Evolutionary conservation across 768 basidiomycete species (phyloP), one percentile per base, ranked within the genome.

Genomic region (Hypholoma fasciculare): DNA sequence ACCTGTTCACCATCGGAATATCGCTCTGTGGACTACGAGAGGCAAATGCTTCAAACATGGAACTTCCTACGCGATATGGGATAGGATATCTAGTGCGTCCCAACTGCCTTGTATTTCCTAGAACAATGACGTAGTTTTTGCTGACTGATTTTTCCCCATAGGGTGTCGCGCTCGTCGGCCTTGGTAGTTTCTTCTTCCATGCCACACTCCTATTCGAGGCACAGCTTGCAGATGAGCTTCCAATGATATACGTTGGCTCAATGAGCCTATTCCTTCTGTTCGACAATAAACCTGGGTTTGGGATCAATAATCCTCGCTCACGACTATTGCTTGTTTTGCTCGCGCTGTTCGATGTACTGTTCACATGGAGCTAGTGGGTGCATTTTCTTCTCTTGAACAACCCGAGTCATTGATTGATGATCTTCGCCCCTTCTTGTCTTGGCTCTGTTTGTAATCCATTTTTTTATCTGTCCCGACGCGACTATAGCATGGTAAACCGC

Each of bases 191-290:
- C 65, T 82, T 85, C 48, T 94, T 94, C 68, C 91, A 94, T 62
- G 87, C 88, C 11, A 91, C 88, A 1, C 75, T 94, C 30, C 75
- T 82, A 39, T 94, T 85, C 69, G 80, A 85, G 61, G 89, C 90
- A 9, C 91, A 94, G 65, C 81, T 90, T 53, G 86, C 88, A 37
- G 91, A 94, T 64, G 91, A 94, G 67, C 75, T 94, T 8, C 90
- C 90, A 1, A 92, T 93, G 90, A 82, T 91, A 55, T 90, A 87
- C 66, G 82, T 87, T 54, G 81, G 82, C 5, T 83, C 82, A 40
- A 83, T 85, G 71, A 78, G 82, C 62, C 69, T 83, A 17, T 87
- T 81, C 68, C 70, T 89, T 36, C 69, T 87, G 16, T 84, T 87
- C 66, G 87, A 90, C 64, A 76, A 77, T 30, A 63, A 71, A 52